These are phyloP conservation scores for Coemansia sp. DNA, from an alignment of 192 early-diverging fungal genomes.

Conservation along the genomic window DNA sequence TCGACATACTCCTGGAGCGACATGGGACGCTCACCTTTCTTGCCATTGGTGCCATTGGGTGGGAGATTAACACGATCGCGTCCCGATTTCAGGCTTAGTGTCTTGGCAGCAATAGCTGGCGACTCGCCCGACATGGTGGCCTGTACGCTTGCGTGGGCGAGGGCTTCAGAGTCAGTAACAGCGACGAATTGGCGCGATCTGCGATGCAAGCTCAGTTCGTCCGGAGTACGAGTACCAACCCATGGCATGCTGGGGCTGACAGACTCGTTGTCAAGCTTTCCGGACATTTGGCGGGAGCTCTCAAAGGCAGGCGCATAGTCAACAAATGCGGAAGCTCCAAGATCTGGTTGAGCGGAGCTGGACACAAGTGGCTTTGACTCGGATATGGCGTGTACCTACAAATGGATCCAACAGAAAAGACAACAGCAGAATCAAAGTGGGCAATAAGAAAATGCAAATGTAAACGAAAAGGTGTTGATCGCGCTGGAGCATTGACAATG, in stretches of 20 bases:
- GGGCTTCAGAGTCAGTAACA: conserved; percentile 25
- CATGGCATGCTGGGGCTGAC: conserved; percentile 1
- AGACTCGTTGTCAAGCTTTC: not conserved
- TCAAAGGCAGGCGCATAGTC: not conserved
- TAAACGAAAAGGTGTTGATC: not conserved
- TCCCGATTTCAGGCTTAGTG: not conserved
- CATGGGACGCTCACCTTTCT: not conserved
- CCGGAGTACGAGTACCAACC: not conserved
- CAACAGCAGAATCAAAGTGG: not conserved
- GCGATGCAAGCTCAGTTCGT: conserved; percentile 9
- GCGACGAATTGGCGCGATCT: conserved; percentile 4
- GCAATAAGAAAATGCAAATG: not conserved
- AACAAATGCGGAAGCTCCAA: not conserved
- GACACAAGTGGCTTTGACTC: not conserved
- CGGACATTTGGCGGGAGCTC: conserved; percentile 6
- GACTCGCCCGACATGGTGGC: conserved; percentile 26
- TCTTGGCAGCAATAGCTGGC: conserved; percentile 11
- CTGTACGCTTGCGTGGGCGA: conserved; percentile 35
- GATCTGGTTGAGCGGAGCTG: not conserved
- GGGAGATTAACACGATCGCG: not conserved
- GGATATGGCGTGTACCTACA: not conserved
- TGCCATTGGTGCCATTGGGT: not conserved
- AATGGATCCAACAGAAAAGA: too few species aligned
- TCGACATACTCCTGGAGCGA: conserved; percentile 47
- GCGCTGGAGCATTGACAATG: not conserved